Evolutionary conservation across 768 basidiomycete species (phyloP).

Genomic region (Collybiopsis confluens): DNA sequence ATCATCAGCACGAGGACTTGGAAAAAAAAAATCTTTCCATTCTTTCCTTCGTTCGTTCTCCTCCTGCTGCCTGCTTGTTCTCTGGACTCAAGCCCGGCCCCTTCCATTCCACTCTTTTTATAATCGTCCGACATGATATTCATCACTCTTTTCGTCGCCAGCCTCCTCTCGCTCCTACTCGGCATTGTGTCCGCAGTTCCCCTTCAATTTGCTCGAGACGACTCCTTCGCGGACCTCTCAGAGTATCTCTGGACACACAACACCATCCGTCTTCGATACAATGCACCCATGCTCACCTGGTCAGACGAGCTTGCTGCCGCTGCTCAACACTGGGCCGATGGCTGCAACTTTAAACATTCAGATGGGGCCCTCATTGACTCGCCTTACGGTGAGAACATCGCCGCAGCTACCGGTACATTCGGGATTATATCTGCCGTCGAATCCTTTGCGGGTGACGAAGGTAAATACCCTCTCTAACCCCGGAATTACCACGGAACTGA

Average conservation of each 20-base stretch:
- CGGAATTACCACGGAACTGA: neutral
- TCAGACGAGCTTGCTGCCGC: slow-evolving; percentile 38
- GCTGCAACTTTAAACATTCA: slow-evolving; percentile 45
- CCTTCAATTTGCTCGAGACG: slow-evolving; percentile 18
- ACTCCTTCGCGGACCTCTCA: slow-evolving; percentile 19
- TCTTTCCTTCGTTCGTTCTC: neutral
- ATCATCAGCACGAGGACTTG: neutral
- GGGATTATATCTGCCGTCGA: slow-evolving; percentile 35
- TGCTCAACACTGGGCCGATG: slow-evolving; percentile 48
- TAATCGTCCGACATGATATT: slow-evolving; percentile 20
- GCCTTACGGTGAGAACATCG: slow-evolving; percentile 53
- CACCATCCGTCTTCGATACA: slow-evolving; percentile 35
- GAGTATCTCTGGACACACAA: slow-evolving; percentile 48
- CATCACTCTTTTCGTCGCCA: slow-evolving; percentile 21
- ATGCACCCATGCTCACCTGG: slow-evolving; percentile 44
- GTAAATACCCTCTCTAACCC: slow-evolving; percentile 27
- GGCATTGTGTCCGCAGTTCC: neutral
- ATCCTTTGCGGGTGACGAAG: slow-evolving; percentile 44
- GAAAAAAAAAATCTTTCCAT: neutral
- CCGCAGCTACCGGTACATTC: slow-evolving; percentile 48
- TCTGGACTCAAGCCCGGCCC: slow-evolving; percentile 22
- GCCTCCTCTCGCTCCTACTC: slow-evolving; percentile 14
- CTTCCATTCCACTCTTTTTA: slow-evolving; percentile 35
- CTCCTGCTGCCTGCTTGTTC: neutral
- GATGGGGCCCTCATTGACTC: slow-evolving; percentile 36